Evolutionary conservation across 768 basidiomycete genomes (phyloP).

Genomic region (Mycena galopus): DNA sequence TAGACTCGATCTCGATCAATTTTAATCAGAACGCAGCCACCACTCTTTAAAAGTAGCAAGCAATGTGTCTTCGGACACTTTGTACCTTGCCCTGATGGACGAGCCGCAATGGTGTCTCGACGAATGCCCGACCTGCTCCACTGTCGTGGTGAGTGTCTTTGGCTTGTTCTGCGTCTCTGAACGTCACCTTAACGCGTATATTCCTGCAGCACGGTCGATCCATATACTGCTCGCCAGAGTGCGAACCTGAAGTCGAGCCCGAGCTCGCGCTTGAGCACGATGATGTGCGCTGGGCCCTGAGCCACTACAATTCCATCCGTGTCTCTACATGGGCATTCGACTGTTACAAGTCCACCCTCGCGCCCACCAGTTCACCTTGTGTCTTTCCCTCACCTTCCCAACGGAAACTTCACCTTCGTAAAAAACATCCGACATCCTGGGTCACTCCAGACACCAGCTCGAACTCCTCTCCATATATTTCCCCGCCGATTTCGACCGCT

Average conservation of each 20-base stretch:
- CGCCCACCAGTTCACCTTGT: constrained; percentile 4
- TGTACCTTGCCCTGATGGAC: constrained; percentile 19
- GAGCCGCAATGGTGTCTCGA: constrained; percentile 35
- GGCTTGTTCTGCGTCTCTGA: not conserved
- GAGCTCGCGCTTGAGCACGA: not conserved
- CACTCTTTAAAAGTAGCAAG: constrained; percentile 9
- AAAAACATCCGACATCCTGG: constrained; percentile 23
- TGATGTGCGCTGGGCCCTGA: constrained; percentile 4
- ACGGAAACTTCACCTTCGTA: constrained; percentile 32
- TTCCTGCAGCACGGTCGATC: constrained; percentile 19
- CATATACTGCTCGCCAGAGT: constrained; percentile 30
- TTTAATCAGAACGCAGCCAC: constrained; percentile 16
- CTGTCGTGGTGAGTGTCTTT: constrained; percentile 26
- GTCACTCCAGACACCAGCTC: constrained; percentile 4
- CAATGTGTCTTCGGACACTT: constrained; percentile 1
- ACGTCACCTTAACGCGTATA: constrained; percentile 4
- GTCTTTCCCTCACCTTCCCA: constrained; percentile 19
- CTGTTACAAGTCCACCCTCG: constrained; percentile 26
- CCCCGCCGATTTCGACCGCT: constrained; percentile 21
- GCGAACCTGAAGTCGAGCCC: constrained; percentile 23
- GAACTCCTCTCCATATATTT: constrained; percentile 2
- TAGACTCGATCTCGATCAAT: constrained; percentile 21
- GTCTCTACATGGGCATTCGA: constrained; percentile 32
- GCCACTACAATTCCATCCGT: constrained; percentile 1
- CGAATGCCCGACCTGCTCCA: constrained; percentile 33